Evolutionary conservation across 192 early-diverging fungal genomes (phyloP), one percentile per base, ranked within the genome.

Genomic region (Allomyces arbusculus): DNA sequence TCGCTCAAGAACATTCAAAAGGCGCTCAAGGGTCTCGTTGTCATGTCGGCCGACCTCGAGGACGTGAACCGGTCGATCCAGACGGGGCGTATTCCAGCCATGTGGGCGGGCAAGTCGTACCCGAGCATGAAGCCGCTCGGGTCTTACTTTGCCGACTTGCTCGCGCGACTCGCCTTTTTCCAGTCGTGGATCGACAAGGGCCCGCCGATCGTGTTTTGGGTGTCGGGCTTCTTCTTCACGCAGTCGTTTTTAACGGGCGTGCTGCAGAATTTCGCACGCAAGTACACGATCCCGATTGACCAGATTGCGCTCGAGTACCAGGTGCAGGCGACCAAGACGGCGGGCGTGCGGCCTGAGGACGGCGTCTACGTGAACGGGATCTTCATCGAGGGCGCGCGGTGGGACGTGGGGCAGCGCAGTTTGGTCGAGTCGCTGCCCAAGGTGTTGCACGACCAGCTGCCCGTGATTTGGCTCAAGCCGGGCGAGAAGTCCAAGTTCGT

Each of bases 181-280:
- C 71, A 78, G 65, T 74, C 67, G 5, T 85, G 83, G 83, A 76
- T 66, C 66, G 82, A 84, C 12, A 65, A 72, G 20, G 83, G 83
- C 9, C 68, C 71, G 23, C 82, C 82, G 16, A 72, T 66, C 24
- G 75, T 84, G 3, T 85, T 83, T 67, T 82, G 80, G 82, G 78
- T 85, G 81, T 73, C 74, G 63, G 82, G 80, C 3, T 85, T 85
- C 73, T 85, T 85, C 66, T 85, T 85, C 64, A 85, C 83, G 23
- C 83, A 83, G 69, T 85, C 83, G 11, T 85, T 85, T 66, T 79
- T 85, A 33, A 85, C 81, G 4, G 80, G 79, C n/a, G 77, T 74
- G 10, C 73, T 84, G 23, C 82, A 84, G 75, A 84, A 84, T 69
- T 85, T 79, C 68, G 79, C 83, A 14, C 72, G 83, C 19, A 78